Conservation (phyloP, 352 stramenopile species). For the Ophiocytium majus region DNA sequence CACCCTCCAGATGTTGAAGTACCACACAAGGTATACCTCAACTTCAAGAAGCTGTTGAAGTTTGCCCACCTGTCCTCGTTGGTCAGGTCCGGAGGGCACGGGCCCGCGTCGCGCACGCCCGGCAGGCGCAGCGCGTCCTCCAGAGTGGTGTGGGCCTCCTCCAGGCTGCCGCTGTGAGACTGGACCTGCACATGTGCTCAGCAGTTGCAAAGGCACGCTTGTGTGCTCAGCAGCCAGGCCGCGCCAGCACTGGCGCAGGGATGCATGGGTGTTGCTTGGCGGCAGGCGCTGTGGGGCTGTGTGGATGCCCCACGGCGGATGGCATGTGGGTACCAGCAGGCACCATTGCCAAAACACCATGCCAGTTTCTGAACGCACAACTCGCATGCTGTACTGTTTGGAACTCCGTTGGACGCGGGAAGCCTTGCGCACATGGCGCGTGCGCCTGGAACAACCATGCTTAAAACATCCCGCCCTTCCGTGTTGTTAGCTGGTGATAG, state of each 20-base stretch:
- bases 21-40: too few species aligned
- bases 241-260: background rate
- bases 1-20: too few species aligned
- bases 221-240: background rate
- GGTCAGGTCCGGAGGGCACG: background rate
- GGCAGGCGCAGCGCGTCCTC: conserved; percentile 39
- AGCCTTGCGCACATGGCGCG: too few species aligned
- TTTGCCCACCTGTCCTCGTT: background rate
- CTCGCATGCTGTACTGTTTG: too few species aligned
- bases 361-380: too few species aligned
- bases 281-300: background rate
- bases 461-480: too few species aligned
- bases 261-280: background rate
- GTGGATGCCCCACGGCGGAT: background rate
- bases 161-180: conserved; percentile 17
- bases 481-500: too few species aligned
- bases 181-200: too few species aligned
- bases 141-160: conserved; percentile 38
- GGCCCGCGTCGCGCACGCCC: conserved; percentile 25
- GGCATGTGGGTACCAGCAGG: background rate
- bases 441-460: too few species aligned
- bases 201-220: background rate
- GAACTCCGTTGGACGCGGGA: too few species aligned
- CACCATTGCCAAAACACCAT: background rate
- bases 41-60: too few species aligned